A percentile compares a stretch with the other conserved stretches of the same genome.
Evolutionary conservation across 495 filamentous ascomycete species (phyloP).

Genomic region (Aspergillus kassunensis): DNA sequence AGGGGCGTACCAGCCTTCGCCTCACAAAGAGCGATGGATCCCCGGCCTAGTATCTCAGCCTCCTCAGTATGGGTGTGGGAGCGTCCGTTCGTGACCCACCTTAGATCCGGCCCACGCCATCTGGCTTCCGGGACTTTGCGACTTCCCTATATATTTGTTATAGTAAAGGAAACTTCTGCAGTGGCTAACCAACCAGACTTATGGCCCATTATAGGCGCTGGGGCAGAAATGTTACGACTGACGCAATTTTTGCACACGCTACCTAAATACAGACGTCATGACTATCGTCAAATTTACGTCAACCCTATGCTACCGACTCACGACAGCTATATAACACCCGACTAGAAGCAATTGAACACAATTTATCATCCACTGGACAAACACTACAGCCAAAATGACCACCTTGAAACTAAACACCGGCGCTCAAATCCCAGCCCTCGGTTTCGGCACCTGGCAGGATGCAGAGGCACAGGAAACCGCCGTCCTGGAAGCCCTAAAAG

Average conservation of each 20-base stretch:
- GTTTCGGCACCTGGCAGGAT: constrained; percentile 52
- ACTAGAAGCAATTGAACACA: not conserved
- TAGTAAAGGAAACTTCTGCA: too few species aligned
- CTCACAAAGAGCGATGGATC: too few species aligned
- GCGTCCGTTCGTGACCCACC: too few species aligned
- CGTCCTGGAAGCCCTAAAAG: constrained; percentile 45
- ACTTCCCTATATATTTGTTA: too few species aligned
- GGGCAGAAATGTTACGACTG: too few species aligned
- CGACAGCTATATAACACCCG: constrained; percentile 4
- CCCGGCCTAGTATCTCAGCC: too few species aligned
- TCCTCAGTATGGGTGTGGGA: too few species aligned
- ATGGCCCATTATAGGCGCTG: too few species aligned
- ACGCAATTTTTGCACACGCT: too few species aligned
- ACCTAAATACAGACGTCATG: constrained; percentile 2
- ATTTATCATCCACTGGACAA: not conserved
- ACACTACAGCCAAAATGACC: constrained; percentile 20
- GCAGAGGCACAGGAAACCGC: constrained; percentile 41
- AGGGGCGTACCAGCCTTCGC: not conserved
- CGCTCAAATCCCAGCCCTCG: constrained; percentile 45
- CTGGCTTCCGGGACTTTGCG: too few species aligned
- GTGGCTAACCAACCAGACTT: too few species aligned
- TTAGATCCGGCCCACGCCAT: too few species aligned
- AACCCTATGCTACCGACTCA: not conserved
- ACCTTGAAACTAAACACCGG: constrained; percentile 48
- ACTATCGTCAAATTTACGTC: constrained; percentile 14